Evolutionary conservation across 768 basidiomycete genomes (phyloP).

Genomic region (Boletellus ananas): DNA sequence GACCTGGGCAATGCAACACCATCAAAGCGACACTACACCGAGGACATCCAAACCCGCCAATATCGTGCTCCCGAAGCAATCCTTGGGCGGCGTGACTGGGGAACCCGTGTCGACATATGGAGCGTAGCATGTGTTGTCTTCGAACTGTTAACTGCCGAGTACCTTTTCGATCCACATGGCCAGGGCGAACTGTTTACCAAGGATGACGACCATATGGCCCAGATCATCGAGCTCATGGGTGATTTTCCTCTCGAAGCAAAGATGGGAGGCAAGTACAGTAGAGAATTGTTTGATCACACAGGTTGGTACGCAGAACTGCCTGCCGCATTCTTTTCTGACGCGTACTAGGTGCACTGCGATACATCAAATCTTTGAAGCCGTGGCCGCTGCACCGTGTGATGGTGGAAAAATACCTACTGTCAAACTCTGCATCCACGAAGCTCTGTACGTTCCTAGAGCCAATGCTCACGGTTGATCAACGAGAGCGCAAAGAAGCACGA

Average conservation of each 20-base stretch:
- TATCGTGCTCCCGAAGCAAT: constrained; percentile 96
- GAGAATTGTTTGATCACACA: constrained; percentile 76
- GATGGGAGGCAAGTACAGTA: constrained; percentile 79
- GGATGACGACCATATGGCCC: constrained; percentile 95
- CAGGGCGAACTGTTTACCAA: constrained; percentile 81
- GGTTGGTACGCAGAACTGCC: constrained; percentile 39
- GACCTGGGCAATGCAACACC: constrained; percentile 94
- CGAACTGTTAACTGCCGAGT: constrained; percentile 88
- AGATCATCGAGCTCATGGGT: constrained; percentile 88
- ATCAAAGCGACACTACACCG: constrained; percentile 85
- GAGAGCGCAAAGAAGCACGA: constrained; percentile 62
- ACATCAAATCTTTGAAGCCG: constrained; percentile 69
- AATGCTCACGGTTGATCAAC: constrained; percentile 71
- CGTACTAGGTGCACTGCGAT: constrained; percentile 57
- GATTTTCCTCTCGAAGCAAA: constrained; percentile 71
- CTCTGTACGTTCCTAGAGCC: constrained; percentile 69
- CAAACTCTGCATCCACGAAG: constrained; percentile 50
- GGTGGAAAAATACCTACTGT: constrained; percentile 82
- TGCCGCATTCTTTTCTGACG: constrained; percentile 3
- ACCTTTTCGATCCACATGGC: constrained; percentile 85
- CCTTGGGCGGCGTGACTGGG: constrained; percentile 84
- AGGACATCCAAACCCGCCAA: constrained; percentile 95
- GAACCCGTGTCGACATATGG: constrained; percentile 84
- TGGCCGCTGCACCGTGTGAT: constrained; percentile 85
- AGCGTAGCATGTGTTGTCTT: constrained; percentile 89